Percentiles rank a stretch among this genome's conserved stretches.
Conservation (phyloP, 2,329 filamentous ascomycete genomes). For the Neofusicoccum parvum region DNA sequence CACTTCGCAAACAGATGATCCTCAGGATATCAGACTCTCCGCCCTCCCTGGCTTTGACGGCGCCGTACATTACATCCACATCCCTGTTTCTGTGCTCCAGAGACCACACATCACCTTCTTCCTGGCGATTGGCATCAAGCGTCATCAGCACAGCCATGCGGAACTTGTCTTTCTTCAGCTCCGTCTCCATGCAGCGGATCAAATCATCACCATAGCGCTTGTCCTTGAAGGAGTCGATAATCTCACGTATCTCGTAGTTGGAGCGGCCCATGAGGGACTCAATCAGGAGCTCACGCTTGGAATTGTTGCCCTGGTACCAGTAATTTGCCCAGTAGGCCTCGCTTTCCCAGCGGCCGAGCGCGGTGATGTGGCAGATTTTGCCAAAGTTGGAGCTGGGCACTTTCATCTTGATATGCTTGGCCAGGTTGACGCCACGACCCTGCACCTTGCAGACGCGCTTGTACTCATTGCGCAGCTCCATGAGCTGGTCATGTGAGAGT, state of each 20-base stretch:
- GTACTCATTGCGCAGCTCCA: constrained; percentile 85
- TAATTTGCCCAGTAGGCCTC: constrained; percentile 98
- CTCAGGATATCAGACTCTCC: constrained; percentile 86
- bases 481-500: constrained; percentile 83
- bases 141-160: constrained; percentile 82
- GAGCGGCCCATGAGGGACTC: constrained; percentile 88
- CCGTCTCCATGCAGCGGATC: constrained; percentile 82
- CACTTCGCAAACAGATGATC: constrained; percentile 78
- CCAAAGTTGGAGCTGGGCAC: constrained; percentile 75
- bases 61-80: constrained; percentile 69
- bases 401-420: constrained; percentile 76
- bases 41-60: constrained; percentile 71
- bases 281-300: constrained; percentile 84
- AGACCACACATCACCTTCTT: constrained; percentile 67
- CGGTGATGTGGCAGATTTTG: constrained; percentile 88
- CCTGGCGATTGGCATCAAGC: constrained; percentile 80
- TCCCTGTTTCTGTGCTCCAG: constrained; percentile 65
- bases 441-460: constrained; percentile 86
- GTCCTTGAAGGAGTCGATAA: constrained; percentile 87
- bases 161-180: constrained; percentile 96
- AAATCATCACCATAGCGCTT: constrained; percentile 87
- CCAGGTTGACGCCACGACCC: constrained; percentile 78
- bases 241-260: constrained; percentile 82
- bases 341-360: constrained; percentile 85
- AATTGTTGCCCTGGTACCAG: constrained; percentile 90